Evolutionary conservation across 225 moss, liverwort and hornwort genomes (phyloP).

Genomic region (Polytrichum commune): DNA sequence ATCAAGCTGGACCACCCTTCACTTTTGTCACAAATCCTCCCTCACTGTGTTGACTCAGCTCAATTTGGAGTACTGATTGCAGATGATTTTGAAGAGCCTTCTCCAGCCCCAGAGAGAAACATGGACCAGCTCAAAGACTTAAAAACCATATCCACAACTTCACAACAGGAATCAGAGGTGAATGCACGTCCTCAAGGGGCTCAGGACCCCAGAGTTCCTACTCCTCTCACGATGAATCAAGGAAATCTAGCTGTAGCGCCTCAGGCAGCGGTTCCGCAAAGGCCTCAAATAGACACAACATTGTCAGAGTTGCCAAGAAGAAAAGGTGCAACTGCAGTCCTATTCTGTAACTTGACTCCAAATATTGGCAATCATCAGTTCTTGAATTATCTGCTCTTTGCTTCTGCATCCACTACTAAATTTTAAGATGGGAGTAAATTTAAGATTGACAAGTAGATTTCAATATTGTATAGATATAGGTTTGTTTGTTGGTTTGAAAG

Average conservation of each 20-base stretch:
- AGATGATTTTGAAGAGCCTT: constrained; percentile 46
- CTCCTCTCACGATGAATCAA: constrained; percentile 25
- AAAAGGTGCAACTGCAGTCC: constrained; percentile 39
- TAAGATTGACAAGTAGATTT: too few relatives aligned
- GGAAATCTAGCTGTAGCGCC: constrained; percentile 25
- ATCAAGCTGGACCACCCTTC: too few relatives aligned
- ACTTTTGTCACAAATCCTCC: too few relatives aligned
- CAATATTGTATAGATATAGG: too few relatives aligned
- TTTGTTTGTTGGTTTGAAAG: too few relatives aligned
- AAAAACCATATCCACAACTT: not conserved
- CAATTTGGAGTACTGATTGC: constrained; percentile 1
- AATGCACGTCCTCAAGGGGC: constrained; percentile 37
- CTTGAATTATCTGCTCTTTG: too few relatives aligned
- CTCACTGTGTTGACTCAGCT: too few relatives aligned
- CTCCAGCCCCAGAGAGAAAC: constrained; percentile 16
- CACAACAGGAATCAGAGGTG: constrained; percentile 19
- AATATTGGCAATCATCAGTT: too few relatives aligned
- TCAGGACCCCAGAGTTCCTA: constrained; percentile 49
- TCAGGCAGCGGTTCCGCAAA: constrained; percentile 26
- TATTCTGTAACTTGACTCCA: too few relatives aligned
- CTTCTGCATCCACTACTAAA: not conserved
- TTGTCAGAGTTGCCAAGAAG: constrained; percentile 42
- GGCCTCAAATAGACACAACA: constrained; percentile 25
- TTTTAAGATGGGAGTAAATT: not conserved
- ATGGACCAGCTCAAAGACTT: constrained; percentile 16